Evolutionary conservation across 2,329 filamentous ascomycete species (phyloP).

Genomic region (Dothistroma pini): DNA sequence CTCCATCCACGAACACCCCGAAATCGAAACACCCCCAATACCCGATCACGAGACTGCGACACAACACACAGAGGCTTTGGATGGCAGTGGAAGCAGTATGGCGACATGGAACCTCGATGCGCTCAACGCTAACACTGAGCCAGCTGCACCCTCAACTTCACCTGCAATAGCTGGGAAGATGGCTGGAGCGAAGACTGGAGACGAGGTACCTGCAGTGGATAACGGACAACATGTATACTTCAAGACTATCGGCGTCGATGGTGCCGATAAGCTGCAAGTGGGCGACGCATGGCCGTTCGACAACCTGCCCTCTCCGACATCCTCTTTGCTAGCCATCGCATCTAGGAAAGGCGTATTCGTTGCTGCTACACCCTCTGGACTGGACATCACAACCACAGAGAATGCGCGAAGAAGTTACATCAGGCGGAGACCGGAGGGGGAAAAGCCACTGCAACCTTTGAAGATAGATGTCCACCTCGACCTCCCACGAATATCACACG

Average conservation of each 20-base stretch:
- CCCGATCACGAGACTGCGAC: conserved; percentile 6
- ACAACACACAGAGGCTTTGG: not conserved
- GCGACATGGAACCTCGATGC: conserved; percentile 8
- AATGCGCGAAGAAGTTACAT: conserved; percentile 72
- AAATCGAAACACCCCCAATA: conserved; percentile 2
- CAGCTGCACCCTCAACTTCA: not conserved
- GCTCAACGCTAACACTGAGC: not conserved
- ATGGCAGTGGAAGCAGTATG: conserved; percentile 1
- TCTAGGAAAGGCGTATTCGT: conserved; percentile 76
- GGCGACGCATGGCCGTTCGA: conserved; percentile 54
- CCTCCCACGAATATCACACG: conserved; percentile 76
- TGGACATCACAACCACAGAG: conserved; percentile 74
- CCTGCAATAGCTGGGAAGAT: conserved; percentile 11
- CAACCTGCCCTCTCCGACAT: conserved; percentile 67
- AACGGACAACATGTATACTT: not conserved
- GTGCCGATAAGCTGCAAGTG: not conserved
- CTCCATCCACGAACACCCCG: not conserved
- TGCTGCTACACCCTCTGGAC: conserved; percentile 75
- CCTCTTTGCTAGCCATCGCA: conserved; percentile 81
- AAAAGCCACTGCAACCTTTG: conserved; percentile 31
- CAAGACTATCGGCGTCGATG: not conserved
- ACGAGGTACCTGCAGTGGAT: not conserved
- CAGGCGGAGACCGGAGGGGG: conserved; percentile 43
- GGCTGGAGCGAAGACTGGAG: not conserved
- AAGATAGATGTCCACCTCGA: conserved; percentile 66